Base-by-base conservation (phyloP, 2,329 filamentous ascomycete species). In the Malbranchea zuffiana region DNA sequence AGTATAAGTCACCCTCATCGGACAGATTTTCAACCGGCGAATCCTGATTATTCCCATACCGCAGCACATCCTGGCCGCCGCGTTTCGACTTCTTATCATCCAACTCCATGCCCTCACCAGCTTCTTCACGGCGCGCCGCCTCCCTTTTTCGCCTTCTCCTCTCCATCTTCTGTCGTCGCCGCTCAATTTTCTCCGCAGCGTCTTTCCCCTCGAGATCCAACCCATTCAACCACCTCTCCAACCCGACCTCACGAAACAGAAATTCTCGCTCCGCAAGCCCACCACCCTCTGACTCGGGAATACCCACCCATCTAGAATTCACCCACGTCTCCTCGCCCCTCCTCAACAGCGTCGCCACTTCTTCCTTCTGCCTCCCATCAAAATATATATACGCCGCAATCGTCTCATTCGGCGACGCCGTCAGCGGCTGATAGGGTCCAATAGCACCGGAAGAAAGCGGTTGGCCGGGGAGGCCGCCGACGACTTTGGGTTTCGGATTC, bases 351-450 rank as follows among this genome's bases (percentile, higher is more conserved):
- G 90, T 98, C 35, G 90, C 90, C 3, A 98, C 92, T 63, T 98
- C 90, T 58, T 98, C 90, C 60, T 98, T 98, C 43, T 75, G 74
- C 44, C 90, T 73, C 12, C 90, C 90, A 60, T 98, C 90, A 55
- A 98, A 98, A 65, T 98, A 98, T 50, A 98, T 96, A 60, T 98
- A 98, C 24, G 88, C 90, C 20, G 90, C 90, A 50, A 98, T 88
- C 10, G 90, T 98, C 65, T 98, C 90, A 60, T 95, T 94, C 39
- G 85, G 80, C 20, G 84, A 93, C 43, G 82, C 80, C 13, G 90
- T 96, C 65, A 95, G 77, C 36, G 90, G 84, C 45, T 88, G 81
- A 62, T 98, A 98, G 1, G 88, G 85, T 37, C 74, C 77, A 44
- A 95, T 71, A 24, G 75, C 68, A 26, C 74, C 60, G 37, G 58